These are phyloP conservation scores for Gnomoniopsis smithogilvyi DNA, from an alignment of 2,329 filamentous ascomycete genomes.

Conservation along the genomic window DNA sequence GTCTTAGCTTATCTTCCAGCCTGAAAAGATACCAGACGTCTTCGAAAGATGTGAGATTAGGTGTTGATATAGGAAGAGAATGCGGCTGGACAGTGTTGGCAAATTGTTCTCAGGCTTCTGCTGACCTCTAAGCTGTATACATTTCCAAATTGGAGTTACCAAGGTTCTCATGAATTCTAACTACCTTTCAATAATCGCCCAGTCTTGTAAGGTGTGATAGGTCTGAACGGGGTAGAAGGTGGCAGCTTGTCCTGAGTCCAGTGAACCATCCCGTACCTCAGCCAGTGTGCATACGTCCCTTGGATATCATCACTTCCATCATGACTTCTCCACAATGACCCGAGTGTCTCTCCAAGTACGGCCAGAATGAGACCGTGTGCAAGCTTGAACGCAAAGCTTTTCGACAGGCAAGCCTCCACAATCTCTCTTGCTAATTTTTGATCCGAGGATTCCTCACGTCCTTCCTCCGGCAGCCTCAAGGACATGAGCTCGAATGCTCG, in stretches of 20 bases:
- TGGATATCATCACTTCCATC: slow-evolving; percentile 44
- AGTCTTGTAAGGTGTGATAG: slow-evolving; percentile 35
- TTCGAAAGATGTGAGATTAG: too few relatives aligned
- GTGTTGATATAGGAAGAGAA: too few relatives aligned
- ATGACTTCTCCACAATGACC: slow-evolving; percentile 50
- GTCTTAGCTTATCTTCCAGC: too few relatives aligned
- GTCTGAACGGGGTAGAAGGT: slow-evolving; percentile 28
- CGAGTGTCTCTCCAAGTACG: slow-evolving; percentile 47
- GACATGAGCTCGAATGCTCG: slow-evolving; percentile 49
- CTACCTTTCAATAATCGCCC: slow-evolving; percentile 23
- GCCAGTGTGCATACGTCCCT: slow-evolving; percentile 53
- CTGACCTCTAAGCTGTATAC: too few relatives aligned
- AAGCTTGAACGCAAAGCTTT: slow-evolving; percentile 54
- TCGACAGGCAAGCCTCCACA: slow-evolving; percentile 46
- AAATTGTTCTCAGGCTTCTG: too few relatives aligned
- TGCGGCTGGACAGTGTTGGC: too few relatives aligned
- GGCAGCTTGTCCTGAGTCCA: slow-evolving; percentile 43
- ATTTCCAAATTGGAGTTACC: too few relatives aligned
- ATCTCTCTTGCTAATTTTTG: slow-evolving; percentile 47
- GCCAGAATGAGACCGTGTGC: slow-evolving; percentile 51
- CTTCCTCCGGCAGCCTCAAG: slow-evolving; percentile 32
- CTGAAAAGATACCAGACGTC: too few relatives aligned
- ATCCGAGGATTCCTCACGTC: slow-evolving; percentile 38
- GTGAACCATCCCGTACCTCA: slow-evolving; percentile 46
- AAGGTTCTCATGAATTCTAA: background rate